These are phyloP conservation scores for Haberlea rhodopensis DNA, from an alignment of 257 asterid genomes.

Conservation along the genomic window DNA sequence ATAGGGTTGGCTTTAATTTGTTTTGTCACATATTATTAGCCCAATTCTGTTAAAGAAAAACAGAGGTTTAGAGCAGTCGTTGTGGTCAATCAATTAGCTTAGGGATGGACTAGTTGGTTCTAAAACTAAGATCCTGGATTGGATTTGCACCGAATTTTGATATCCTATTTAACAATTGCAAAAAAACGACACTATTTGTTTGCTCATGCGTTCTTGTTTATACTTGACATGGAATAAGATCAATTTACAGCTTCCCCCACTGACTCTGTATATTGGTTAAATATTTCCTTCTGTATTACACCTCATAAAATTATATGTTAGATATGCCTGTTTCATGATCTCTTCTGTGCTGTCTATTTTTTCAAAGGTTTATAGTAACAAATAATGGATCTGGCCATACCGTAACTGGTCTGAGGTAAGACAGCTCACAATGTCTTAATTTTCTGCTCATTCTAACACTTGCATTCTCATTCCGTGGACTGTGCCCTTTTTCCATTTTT, in stretches of 20 bases:
- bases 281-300: background rate
- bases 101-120: background rate
- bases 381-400: conserved; percentile 85
- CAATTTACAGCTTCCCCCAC: background rate
- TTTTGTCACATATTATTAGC: background rate
- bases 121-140: background rate
- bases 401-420: conserved; percentile 72
- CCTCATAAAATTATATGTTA: background rate
- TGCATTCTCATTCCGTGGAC: background rate
- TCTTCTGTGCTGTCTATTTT: conserved; percentile 18
- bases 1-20: too few species aligned
- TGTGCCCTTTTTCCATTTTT: background rate
- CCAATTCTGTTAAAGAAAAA: background rate
- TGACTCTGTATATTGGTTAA: background rate
- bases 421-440: background rate
- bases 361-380: conserved; percentile 76
- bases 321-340: background rate
- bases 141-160: background rate
- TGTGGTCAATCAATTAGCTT: background rate
- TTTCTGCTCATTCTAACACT: background rate
- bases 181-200: background rate
- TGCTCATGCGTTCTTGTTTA: background rate
- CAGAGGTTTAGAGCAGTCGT: background rate
- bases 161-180: background rate
- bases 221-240: background rate